These are phyloP conservation scores for Fomitopsis pinicola DNA, from an alignment of 1,284 basidiomycete genomes.

Conservation along the genomic window DNA sequence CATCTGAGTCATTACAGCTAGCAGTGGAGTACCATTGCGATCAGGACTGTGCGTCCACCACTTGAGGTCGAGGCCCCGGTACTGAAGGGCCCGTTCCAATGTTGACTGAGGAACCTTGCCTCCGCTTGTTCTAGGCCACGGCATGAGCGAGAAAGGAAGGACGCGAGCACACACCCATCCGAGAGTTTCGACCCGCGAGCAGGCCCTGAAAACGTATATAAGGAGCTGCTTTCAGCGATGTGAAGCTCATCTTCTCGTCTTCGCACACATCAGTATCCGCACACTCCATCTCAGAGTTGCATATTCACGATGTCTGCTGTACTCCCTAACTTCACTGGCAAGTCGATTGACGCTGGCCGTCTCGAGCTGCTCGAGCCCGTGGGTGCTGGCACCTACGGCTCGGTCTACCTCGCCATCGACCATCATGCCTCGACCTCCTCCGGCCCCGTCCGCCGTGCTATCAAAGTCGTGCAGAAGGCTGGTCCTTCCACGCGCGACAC, in stretches of 20 bases:
- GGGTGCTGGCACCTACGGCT: constrained; percentile 28
- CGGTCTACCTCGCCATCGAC: constrained; percentile 29
- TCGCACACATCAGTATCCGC: neutral
- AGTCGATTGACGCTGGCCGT: neutral
- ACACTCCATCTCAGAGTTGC: neutral
- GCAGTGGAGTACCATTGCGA: too few species aligned
- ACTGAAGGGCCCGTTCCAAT: too few species aligned
- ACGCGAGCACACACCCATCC: neutral
- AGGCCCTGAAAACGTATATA: neutral
- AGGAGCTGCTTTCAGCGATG: neutral
- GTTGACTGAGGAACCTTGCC: too few species aligned
- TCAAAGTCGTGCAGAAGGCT: constrained; percentile 23
- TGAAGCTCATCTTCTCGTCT: neutral
- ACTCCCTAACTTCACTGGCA: neutral
- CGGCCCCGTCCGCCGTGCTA: constrained; percentile 12
- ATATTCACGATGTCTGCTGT: neutral
- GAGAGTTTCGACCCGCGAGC: neutral
- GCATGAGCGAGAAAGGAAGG: too few species aligned
- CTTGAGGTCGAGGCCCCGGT: too few species aligned
- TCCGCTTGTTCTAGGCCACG: too few species aligned
- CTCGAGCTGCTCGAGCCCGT: constrained; percentile 14
- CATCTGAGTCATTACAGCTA: too few species aligned
- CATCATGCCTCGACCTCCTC: constrained; percentile 8
- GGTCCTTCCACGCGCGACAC: constrained; percentile 6
- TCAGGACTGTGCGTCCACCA: too few species aligned